Base-by-base conservation (phyloP, 306 rosid species). In the Rubus parviflorus region DNA sequence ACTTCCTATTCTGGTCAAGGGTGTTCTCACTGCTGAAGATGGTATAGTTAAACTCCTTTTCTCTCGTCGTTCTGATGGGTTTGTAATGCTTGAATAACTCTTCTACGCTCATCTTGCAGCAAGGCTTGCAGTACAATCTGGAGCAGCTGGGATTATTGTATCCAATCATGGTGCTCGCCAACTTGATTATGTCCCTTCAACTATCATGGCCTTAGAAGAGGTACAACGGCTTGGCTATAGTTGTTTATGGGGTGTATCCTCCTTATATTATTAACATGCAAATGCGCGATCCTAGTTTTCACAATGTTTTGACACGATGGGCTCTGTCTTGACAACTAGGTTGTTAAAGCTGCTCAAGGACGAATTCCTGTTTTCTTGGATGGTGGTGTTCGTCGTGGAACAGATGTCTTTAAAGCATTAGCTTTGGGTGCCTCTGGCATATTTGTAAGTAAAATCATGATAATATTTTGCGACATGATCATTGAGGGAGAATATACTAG, bases 151-250 rank as follows among this genome's bases (percentile, higher is more conserved):
- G 74, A 87, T 96, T 22, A 96, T 96, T 58, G 97, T 96, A 62
- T 96, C 98, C 71, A 96, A 96, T 58, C 99, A 96, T 58, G 97
- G 99, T 78, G 99, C 99, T 77, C 85, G 99, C 74, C 99, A 96
- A 77, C 98, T 96, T 49, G 99, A 96, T 70, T 96, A 92, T 79
- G 99, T 93, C 4, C 99, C 94, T 19, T 89, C 99, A 16, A 96
- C 98, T 54, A 96, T 96, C 46, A 9, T 65, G 79, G 99, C 99
- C 81, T 83, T 96, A 68, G 99, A 96, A 84, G 98, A 93, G 98
- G 98, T 92, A 86, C 70, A 30, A 8, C 14, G 46, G 7, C 58
- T 74, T 74, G 78, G 16, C n/a, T 61, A 46, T 74, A 61, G 47
- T 40, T 61, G 12, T 30, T 17, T 15, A 13, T 12, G 6, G n/a